A percentile compares a stretch with the other conserved stretches of the same genome.
phyloP scores from a whole-genome alignment of 768 basidiomycete species.

The Boletus vermiculosoides region DNA sequence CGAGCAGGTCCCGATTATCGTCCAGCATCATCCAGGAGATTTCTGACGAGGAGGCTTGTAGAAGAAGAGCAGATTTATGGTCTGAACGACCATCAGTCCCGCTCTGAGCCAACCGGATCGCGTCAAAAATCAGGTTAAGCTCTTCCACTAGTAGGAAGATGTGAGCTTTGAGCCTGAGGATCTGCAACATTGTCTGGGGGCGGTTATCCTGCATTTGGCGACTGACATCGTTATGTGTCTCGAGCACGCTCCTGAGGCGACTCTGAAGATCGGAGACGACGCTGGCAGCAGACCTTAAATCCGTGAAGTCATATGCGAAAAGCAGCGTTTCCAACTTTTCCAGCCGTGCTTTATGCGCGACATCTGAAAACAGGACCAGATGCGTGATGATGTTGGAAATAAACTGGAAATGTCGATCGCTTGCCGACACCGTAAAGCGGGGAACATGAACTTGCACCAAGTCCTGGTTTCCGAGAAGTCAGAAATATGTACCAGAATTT shows the following conservation, averaged over 20 bases:
- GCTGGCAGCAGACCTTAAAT: slow-evolving; percentile 64
- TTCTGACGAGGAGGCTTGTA: slow-evolving; percentile 80
- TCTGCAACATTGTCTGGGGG: slow-evolving; percentile 48
- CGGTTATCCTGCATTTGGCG: slow-evolving; percentile 32
- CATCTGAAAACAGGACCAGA: slow-evolving; percentile 87
- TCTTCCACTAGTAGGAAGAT: slow-evolving; percentile 72
- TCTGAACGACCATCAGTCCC: slow-evolving; percentile 63
- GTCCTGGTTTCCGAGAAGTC: slow-evolving; percentile 50
- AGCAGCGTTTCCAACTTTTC: slow-evolving; percentile 79
- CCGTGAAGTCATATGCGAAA: slow-evolving; percentile 86
- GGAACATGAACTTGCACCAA: slow-evolving; percentile 79
- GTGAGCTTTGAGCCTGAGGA: slow-evolving; percentile 70
- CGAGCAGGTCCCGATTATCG: slow-evolving; percentile 64
- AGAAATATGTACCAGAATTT: slow-evolving; percentile 3
- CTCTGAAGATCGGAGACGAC: slow-evolving; percentile 73
- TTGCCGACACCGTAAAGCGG: slow-evolving; percentile 83
- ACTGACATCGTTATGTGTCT: slow-evolving; percentile 46
- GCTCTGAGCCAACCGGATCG: slow-evolving; percentile 80
- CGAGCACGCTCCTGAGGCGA: slow-evolving; percentile 62
- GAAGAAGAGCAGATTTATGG: slow-evolving; percentile 74
- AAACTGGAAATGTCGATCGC: slow-evolving; percentile 75
- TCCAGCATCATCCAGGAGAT: slow-evolving; percentile 93
- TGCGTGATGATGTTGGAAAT: slow-evolving; percentile 87
- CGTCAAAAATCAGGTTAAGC: slow-evolving; percentile 82
- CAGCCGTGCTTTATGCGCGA: slow-evolving; percentile 72